Evolutionary conservation across 108 stramenopile genomes (phyloP).

Genomic region (Pseudonitzschia pungens): DNA sequence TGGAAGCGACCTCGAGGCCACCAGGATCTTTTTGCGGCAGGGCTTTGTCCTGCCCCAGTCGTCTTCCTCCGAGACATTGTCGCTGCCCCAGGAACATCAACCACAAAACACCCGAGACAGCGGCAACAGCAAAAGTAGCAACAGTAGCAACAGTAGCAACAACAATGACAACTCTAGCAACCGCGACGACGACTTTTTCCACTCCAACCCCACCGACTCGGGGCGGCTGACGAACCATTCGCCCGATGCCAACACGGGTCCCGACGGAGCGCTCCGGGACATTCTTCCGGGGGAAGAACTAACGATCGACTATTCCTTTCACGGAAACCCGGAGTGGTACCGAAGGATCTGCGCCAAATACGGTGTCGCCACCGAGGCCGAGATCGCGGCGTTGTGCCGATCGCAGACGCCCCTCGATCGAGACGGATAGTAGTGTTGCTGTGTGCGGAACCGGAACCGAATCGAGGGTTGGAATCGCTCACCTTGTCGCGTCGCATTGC

Average conservation of each 20-base stretch:
- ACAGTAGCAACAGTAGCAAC: not conserved
- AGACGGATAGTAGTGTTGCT: no score
- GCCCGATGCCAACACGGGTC: slow-evolving; percentile 21
- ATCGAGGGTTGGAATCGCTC: no score
- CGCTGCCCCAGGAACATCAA: not conserved
- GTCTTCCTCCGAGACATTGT: slow-evolving; percentile 2
- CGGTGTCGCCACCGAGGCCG: slow-evolving; percentile 24
- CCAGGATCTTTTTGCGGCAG: slow-evolving; percentile 20
- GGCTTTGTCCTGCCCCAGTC: slow-evolving; percentile 27
- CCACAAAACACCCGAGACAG: not conserved
- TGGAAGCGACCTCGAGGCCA: not conserved
- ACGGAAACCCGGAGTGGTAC: slow-evolving; percentile 35
- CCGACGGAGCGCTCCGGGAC: slow-evolving; percentile 20
- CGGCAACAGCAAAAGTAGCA: not conserved
- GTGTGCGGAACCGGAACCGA: no score
- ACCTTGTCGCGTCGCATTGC: no score
- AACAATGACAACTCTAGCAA: no score
- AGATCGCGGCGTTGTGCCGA: slow-evolving; percentile 14
- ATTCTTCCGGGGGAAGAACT: slow-evolving; percentile 31
- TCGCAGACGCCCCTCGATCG: no score
- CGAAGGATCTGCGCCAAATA: slow-evolving; percentile 25
- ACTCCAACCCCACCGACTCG: slow-evolving; percentile 37
- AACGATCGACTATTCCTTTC: slow-evolving; percentile 26
- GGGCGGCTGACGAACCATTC: slow-evolving; percentile 31
- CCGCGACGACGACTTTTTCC: slow-evolving; percentile 25